Conservation (phyloP, 805 yeast species). For the Brettanomyces bruxellensis region DNA sequence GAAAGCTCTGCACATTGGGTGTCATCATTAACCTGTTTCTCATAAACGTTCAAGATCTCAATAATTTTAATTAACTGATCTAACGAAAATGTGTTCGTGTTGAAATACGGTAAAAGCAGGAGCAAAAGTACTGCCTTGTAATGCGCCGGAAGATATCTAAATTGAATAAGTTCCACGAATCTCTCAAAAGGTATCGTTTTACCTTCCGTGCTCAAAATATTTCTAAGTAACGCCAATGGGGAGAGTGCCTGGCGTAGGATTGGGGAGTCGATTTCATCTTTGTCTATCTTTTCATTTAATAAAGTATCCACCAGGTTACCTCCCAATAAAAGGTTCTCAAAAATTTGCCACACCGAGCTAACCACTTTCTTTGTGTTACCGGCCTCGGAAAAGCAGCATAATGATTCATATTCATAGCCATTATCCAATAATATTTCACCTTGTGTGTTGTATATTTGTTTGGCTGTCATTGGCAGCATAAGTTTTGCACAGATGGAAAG, state of each 20-base stretch:
- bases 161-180: conserved; percentile 32
- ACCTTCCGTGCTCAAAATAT: conserved; percentile 27
- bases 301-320: conserved; percentile 44
- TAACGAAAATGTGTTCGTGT: conserved; percentile 9
- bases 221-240: conserved; percentile 58
- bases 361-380: conserved; percentile 46
- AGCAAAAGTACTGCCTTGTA: conserved; percentile 39
- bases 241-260: conserved; percentile 58
- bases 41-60: conserved; percentile 17
- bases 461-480: conserved; percentile 49
- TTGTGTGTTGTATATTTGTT: conserved; percentile 43
- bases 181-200: conserved; percentile 15
- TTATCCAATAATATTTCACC: conserved; percentile 28
- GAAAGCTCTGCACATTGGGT: conserved; percentile 7
- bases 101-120: conserved; percentile 33
- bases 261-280: conserved; percentile 30
- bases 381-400: conserved; percentile 55
- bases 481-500: conserved; percentile 63
- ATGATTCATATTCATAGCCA: conserved; percentile 43
- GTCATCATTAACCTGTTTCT: conserved; percentile 9
- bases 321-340: conserved; percentile 48
- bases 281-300: conserved; percentile 21
- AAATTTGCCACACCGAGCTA: conserved; percentile 49
- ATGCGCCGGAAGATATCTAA: conserved; percentile 45
- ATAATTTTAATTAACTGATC: conserved; percentile 18